Base-by-base conservation (phyloP, 179 eudicot species). In the Corrigiola litoralis region DNA sequence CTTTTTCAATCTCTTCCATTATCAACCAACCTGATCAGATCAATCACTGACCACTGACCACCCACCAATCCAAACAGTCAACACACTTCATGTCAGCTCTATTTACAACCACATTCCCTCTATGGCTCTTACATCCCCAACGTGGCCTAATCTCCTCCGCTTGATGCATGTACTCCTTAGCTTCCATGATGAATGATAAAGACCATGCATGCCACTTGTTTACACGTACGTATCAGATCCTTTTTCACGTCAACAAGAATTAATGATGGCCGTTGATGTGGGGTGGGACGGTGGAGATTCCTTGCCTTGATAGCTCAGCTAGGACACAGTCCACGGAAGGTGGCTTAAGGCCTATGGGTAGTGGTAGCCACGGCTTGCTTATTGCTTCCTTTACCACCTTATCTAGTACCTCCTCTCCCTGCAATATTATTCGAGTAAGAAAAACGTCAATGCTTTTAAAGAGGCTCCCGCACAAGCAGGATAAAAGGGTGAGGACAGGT, bases 321-420 rank as follows among this genome's bases (percentile, higher is more conserved):
- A 90, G 75, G 49, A 90, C 92, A 54, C 82, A 66, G 25, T 90
- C 95, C 0, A 83, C 82, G 7, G 97, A 90, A 3, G 97, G 97
- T 56, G 95, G 84, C 37, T 87, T 90, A 14, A 90, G 87, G 31
- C 95, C 97, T 11, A 90, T 70, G 3, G 97, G 97, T 11, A 90
- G 67, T 29, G 97, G 97, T 32, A 87, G 66, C 88, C 92, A 85
- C 51, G 95, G 97, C 81, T 85, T 90, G 87, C 73, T 87, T 71
- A 87, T 85, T 70, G 87, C 97, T 68, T 90, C 97, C 75, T 80
- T 82, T 61, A 90, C 87, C 34, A 79, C 92, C 73, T 74, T 76
- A 78, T 90, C 97, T 4, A 90, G 74, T 25, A 68, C 77, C 66
- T 87, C 97, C 14, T 90, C 95, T 67, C 84, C 84, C 95, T 87